Base-by-base conservation (phyloP, 495 filamentous ascomycete species). In the Durotheca rogersii region DNA sequence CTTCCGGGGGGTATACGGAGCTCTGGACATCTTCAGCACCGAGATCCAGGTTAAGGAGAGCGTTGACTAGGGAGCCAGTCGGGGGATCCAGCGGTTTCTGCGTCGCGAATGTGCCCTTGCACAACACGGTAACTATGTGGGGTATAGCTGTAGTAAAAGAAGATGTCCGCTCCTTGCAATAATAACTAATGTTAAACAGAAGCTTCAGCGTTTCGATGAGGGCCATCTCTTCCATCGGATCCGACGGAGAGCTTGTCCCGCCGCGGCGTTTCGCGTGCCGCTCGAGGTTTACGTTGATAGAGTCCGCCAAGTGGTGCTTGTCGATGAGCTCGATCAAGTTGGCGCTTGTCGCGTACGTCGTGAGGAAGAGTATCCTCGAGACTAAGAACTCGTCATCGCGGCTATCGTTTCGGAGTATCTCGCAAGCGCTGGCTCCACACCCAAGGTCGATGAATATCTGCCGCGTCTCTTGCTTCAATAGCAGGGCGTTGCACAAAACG, bases 351-450 rank as follows among this genome's bases (percentile, higher is more conserved):
- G 82, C 79, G 58, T 96, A 97, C 0, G 93, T 97, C 9, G 85
- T 80, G 2, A 96, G 72, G 51, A 97, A 90, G 6, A 97, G 69
- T 15, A 98, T 85, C 23, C 93, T 80, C 32, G 86, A 86, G 25
- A 81, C 71, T 0, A 96, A 72, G 70, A 98, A 95, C 65, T 98
- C 91, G 59, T 98, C 87, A 39, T 97, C 90, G 11, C 77, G 75
- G 57, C 75, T 85, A 64, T 91, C 85, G 54, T 74, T 84, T 80
- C 87, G 85, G 25, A 96, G 76, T 45, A 76, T 81, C 36, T 82
- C 78, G 29, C 88, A 89, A 10, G 84, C 77, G 62, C 84, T 87
- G 15, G 76, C 70, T 29, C 81, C 84, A 54, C 81, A 88, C 6
- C 84, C 87, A n/a, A 88, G 71, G 64, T 94, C 83, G 1, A 91